Evolutionary conservation across 2,329 filamentous ascomycete genomes (phyloP).

Genomic region (Aspergillus ibericus): DNA sequence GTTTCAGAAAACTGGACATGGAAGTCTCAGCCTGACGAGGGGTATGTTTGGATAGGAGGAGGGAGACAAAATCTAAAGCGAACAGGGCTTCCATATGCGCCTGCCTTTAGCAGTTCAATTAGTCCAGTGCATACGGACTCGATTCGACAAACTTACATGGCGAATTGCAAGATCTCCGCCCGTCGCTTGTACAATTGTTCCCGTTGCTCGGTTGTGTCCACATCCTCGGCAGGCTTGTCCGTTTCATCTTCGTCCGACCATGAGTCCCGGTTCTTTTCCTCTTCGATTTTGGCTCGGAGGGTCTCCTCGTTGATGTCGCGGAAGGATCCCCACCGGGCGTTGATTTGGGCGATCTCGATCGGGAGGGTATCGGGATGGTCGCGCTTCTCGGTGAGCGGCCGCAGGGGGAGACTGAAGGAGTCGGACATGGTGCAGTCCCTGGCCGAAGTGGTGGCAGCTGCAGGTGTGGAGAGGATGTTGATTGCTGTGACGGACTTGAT

Average conservation of each 20-base stretch:
- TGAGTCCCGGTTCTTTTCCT: constrained; percentile 49
- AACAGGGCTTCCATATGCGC: constrained; percentile 56
- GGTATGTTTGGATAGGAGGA: constrained; percentile 79
- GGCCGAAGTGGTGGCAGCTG: background rate
- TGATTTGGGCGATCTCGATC: constrained; percentile 76
- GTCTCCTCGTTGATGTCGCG: constrained; percentile 73
- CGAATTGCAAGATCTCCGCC: constrained; percentile 47
- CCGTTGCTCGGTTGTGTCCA: constrained; percentile 40
- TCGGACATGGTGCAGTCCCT: constrained; percentile 33
- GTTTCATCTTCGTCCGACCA: constrained; percentile 49
- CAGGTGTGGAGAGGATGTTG: background rate
- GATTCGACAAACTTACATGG: constrained; percentile 33
- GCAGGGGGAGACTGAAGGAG: constrained; percentile 59
- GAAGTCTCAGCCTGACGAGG: constrained; percentile 68
- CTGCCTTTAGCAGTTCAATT: constrained; percentile 32
- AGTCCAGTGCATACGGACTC: background rate
- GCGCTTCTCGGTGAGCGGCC: constrained; percentile 51
- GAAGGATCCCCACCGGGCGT: constrained; percentile 76
- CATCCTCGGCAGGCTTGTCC: constrained; percentile 26
- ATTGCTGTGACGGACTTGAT: background rate
- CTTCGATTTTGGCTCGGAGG: constrained; percentile 66
- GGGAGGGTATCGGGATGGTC: constrained; percentile 62
- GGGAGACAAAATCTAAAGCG: constrained; percentile 78
- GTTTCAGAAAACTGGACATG: constrained; percentile 69
- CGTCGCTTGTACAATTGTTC: constrained; percentile 47